These are phyloP conservation scores for Xylogone sp. DNA, from an alignment of 2,329 filamentous ascomycete species.

Conservation along the genomic window DNA sequence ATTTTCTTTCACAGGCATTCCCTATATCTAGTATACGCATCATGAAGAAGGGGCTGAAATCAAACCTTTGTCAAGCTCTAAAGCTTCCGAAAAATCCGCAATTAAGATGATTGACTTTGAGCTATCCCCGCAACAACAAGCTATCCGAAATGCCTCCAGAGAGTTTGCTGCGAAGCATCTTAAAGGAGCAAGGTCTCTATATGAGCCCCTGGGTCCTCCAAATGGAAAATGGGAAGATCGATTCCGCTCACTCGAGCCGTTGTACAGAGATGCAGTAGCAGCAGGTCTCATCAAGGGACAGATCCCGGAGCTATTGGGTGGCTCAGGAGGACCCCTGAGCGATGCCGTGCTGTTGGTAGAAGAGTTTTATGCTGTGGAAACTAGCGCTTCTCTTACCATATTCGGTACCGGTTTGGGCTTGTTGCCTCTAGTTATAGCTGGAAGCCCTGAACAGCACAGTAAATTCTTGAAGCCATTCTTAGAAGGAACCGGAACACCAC, in stretches of 20 bases:
- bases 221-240: conserved; percentile 26
- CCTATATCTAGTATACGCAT: too few relatives aligned
- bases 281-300: conserved; percentile 45
- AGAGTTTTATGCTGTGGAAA: conserved; percentile 49
- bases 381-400: conserved; percentile 44
- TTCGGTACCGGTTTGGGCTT: conserved; percentile 49
- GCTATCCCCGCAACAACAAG: conserved; percentile 23
- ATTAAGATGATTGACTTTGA: conserved; percentile 28
- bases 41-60: too few relatives aligned
- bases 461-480: conserved; percentile 46
- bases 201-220: conserved; percentile 20
- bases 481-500: conserved; percentile 36
- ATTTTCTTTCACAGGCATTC: too few relatives aligned
- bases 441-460: conserved; percentile 35
- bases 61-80: too few relatives aligned
- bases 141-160: conserved; percentile 23
- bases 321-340: conserved; percentile 37
- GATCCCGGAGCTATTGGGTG: conserved; percentile 41
- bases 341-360: conserved; percentile 49
- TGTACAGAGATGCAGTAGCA: conserved; percentile 40
- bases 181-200: conserved; percentile 15
- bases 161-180: conserved; percentile 23
- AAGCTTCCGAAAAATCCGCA: background rate
- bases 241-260: conserved; percentile 43
- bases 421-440: conserved; percentile 44